Base-by-base conservation (phyloP, 179 eudicot genomes). In the Corrigiola litoralis region DNA sequence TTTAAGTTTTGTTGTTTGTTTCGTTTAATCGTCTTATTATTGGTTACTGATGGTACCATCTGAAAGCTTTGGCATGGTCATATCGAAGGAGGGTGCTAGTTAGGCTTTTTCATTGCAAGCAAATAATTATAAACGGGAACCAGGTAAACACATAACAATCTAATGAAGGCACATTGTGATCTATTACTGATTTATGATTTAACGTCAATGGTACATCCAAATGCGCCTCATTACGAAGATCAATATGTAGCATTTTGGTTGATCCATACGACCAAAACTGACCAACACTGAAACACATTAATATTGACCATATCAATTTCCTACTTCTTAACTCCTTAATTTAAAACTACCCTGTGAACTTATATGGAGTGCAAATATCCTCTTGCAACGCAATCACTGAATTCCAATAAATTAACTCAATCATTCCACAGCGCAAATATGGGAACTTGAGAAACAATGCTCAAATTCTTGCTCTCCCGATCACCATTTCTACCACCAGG, bases 391-490 rank as follows among this genome's bases (percentile, higher is more conserved):
- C 0, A 0, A 36, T 21, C 13, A 21, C 29, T 9, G 9, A 23
- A 21, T 10, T 17, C 66, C 24, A 45, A 10, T 21, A 62, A 16
- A 40, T 6, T 17, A 2, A 29, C 4, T 69, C 67, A 80, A 14
- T 82, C 82, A 58, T 73, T 83, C 84, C 84, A 80, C 12, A 72
- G 58, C 1, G 87, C 79, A 62, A 80, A 77, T 40, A 73, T 61
- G 2, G 84, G 80, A 18, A 67, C 73, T 7, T 69, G 78, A 64
- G 73, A 55, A 45, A 45, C 75, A 75, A 65, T 20, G 3, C 48
- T 71, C 14, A 75, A 8, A 32, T 61, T 72, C 25, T 48, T 23
- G 27, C 67, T 64, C 6, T 55, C 49, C 51, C 67, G 60, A 42
- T 32, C 53, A 3, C 52, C 55, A 52, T 44, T 31, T 0, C 32